Conservation (phyloP, 805 yeast species). For the Myxozyma melibiosi region DNA sequence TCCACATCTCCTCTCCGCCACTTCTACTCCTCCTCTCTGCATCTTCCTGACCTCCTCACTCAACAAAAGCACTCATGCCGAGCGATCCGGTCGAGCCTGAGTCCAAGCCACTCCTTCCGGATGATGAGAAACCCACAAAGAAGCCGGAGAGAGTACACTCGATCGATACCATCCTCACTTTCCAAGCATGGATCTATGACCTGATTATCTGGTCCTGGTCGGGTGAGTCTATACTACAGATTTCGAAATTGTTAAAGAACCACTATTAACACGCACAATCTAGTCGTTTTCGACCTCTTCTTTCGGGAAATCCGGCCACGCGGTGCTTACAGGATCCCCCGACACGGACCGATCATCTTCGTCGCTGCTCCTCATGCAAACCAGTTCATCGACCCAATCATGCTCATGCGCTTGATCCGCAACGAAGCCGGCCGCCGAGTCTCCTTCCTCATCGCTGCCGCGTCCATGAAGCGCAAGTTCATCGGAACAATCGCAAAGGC, state of each 20-base stretch:
- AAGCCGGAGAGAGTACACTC: constrained; percentile 2
- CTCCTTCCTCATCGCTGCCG: constrained; percentile 83
- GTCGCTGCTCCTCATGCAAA: constrained; percentile 99
- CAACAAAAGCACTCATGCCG: no score
- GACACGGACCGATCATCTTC: constrained; percentile 80
- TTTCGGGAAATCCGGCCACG: constrained; percentile 88
- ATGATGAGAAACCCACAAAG: background rate
- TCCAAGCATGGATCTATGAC: constrained; percentile 41
- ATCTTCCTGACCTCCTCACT: no score
- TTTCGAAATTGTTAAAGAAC: no score
- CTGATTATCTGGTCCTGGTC: constrained; percentile 42
- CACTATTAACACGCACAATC: no score
- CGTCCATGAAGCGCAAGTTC: constrained; percentile 62
- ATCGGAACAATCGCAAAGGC: constrained; percentile 77
- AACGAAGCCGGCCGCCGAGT: constrained; percentile 66
- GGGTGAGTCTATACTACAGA: constrained; percentile 36
- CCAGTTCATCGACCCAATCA: constrained; percentile 83
- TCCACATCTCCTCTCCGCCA: no score
- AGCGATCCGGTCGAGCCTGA: no score
- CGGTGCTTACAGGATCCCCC: constrained; percentile 75
- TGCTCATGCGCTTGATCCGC: constrained; percentile 80
- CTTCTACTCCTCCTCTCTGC: no score
- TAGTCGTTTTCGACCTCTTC: constrained; percentile 57
- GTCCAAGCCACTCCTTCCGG: background rate
- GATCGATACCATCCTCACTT: constrained; percentile 28